Percentiles rank a stretch among this genome's conserved stretches.
phyloP scores from a whole-genome alignment of 2,329 filamentous ascomycete genomes.

The Hirsutella rhossiliensis region DNA sequence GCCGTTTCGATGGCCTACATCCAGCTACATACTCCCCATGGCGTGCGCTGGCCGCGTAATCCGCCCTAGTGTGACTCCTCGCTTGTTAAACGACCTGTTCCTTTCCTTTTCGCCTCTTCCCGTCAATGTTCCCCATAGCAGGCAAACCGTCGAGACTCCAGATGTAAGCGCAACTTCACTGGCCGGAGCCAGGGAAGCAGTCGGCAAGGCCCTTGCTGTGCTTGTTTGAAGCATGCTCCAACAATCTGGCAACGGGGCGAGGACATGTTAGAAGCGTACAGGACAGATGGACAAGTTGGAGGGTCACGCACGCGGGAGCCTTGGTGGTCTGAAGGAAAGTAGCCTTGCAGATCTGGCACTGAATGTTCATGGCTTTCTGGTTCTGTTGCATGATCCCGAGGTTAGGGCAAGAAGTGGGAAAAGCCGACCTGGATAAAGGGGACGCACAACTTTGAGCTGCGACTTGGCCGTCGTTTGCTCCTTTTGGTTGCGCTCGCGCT shows the following conservation, averaged over 20 bases:
- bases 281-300: neutral
- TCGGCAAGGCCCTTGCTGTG: conserved; percentile 60
- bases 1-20: conserved; percentile 8
- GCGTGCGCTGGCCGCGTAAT: neutral
- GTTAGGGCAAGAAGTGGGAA: neutral
- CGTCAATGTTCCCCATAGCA: neutral
- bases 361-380: conserved; percentile 60
- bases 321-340: conserved; percentile 71
- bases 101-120: neutral
- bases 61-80: neutral
- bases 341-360: conserved; percentile 65
- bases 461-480: conserved; percentile 47
- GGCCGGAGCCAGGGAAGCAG: conserved; percentile 49
- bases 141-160: neutral
- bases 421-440: neutral
- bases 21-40: neutral
- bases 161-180: neutral
- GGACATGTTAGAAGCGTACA: conserved; percentile 1
- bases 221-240: conserved; percentile 63
- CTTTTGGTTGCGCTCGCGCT: conserved; percentile 61
- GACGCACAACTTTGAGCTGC: conserved; percentile 54
- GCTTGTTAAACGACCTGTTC: neutral
- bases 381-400: conserved; percentile 36
- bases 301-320: conserved; percentile 47
- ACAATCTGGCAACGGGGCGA: conserved; percentile 34